These are phyloP conservation scores for Alternaria alternata DNA, from an alignment of 2,329 filamentous ascomycete genomes.

Conservation along the genomic window DNA sequence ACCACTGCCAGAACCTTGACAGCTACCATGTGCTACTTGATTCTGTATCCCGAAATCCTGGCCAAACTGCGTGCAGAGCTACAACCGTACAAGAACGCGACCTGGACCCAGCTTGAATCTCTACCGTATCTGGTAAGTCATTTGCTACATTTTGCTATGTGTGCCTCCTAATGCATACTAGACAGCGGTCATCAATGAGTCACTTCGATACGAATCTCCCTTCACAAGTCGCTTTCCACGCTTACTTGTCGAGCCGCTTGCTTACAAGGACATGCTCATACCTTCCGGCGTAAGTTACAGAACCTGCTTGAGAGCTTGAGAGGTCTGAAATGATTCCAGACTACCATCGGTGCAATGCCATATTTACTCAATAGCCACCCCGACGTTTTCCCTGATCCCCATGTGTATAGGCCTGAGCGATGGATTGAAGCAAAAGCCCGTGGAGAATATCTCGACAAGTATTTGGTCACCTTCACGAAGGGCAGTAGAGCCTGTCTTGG, in stretches of 20 bases:
- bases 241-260: conserved; percentile 26
- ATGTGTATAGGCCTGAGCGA: conserved; percentile 22
- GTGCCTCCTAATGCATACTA: not conserved
- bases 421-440: conserved; percentile 22
- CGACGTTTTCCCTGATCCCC: conserved; percentile 33
- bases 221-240: conserved; percentile 26
- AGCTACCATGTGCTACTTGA: conserved; percentile 13
- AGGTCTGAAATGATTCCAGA: conserved; percentile 3
- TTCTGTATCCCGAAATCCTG: conserved; percentile 12
- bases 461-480: conserved; percentile 51
- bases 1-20: conserved; percentile 40
- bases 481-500: conserved; percentile 53
- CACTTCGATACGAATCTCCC: conserved; percentile 17
- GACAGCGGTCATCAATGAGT: conserved; percentile 21
- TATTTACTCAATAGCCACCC: conserved; percentile 30
- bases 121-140: conserved; percentile 21
- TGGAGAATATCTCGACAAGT: conserved; percentile 39
- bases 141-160: not conserved
- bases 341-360: conserved; percentile 34
- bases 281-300: conserved; percentile 22
- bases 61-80: conserved; percentile 3
- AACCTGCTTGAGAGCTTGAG: not conserved
- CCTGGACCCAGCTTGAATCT: conserved; percentile 14
- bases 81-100: not conserved
- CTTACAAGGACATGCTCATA: conserved; percentile 25